Evolutionary conservation across 164 flowering plant species (phyloP), one percentile per base, ranked within the genome.

Genomic region (Umbellularia californica): DNA sequence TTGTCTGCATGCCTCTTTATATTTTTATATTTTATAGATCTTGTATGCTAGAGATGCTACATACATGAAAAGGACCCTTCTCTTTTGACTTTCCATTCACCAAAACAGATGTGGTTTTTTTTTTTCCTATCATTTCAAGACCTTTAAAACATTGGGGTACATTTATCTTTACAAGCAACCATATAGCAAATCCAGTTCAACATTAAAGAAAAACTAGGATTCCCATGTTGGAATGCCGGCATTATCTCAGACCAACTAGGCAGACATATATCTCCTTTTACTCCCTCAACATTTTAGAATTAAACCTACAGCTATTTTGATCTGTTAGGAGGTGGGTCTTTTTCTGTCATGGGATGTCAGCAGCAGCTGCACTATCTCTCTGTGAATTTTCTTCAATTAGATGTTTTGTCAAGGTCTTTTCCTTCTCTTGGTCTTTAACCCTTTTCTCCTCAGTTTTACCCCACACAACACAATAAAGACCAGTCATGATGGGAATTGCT

Each of bases 391-490:
- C 79, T 9, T 22, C 83, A 15, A 86, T 80, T 33, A 92, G 88
- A 73, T 72, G 85, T 79, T 84, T 82, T 28, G 79, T 83, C 52
- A 87, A 69, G 27, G 75, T 68, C 20, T 77, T 81, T 67, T 87
- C 85, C n/a, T 73, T 74, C 23, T 71, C 87, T 80, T 80, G 81
- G 27, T 30, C 76, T 76, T 58, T 81, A 35, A 77, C 41, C 72
- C 68, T 84, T 22, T 82, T 86, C 81, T 92, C 97, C 76, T 85
- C 79, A 28, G 74, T 80, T 82, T 92, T 89, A 5, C 97, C 95
- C 95, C 97, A 91, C 11, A 93, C 70, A 52, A 89, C 92, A 47
- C 79, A 72, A 82, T 90, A 92, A 2, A 90, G 87, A 15, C 97
- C 94, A 15, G 83, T 3, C 82, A 85, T 83, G 58, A 91, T 91